A percentile compares a stretch with the other conserved stretches of the same genome.
Evolutionary conservation across 805 yeast species (phyloP).

Genomic region (Cyberlindnera meyerae): DNA sequence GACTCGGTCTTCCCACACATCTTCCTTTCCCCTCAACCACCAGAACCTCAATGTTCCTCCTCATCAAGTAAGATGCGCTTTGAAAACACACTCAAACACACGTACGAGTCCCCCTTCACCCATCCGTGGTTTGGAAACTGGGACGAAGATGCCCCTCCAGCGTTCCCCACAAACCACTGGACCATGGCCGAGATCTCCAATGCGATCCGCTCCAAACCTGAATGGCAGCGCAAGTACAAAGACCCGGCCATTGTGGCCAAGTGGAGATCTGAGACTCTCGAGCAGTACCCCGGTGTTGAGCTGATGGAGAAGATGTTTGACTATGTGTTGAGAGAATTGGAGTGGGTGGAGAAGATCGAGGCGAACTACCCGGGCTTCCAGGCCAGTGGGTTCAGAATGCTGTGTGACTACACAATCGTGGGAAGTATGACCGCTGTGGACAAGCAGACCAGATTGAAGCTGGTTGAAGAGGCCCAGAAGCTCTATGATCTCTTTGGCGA

Average conservation of each 20-base stretch:
- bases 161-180: conserved; percentile 7
- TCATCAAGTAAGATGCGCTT: too few relatives aligned
- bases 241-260: conserved; percentile 1
- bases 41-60: too few relatives aligned
- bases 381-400: conserved; percentile 2
- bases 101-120: conserved; percentile 1
- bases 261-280: conserved; percentile 3
- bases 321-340: conserved; percentile 6
- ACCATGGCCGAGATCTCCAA: conserved; percentile 4
- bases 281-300: conserved; percentile 3
- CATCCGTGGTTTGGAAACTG: conserved; percentile 7
- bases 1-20: too few relatives aligned
- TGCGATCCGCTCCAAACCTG: conserved; percentile 6
- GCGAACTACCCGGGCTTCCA: neutral
- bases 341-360: conserved; percentile 9
- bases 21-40: too few relatives aligned
- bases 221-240: conserved; percentile 9
- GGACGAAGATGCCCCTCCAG: neutral
- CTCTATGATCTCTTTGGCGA: conserved; percentile 6
- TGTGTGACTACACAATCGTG: conserved; percentile 3
- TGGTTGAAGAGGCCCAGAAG: conserved; percentile 1
- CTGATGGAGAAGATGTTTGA: conserved; percentile 5
- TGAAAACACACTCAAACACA: too few relatives aligned
- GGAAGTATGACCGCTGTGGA: conserved; percentile 1
- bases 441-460: neutral